Evolutionary conservation across 2,329 filamentous ascomycete species (phyloP), one percentile per base, ranked within the genome.

Genomic region (Cladosporium sp.): DNA sequence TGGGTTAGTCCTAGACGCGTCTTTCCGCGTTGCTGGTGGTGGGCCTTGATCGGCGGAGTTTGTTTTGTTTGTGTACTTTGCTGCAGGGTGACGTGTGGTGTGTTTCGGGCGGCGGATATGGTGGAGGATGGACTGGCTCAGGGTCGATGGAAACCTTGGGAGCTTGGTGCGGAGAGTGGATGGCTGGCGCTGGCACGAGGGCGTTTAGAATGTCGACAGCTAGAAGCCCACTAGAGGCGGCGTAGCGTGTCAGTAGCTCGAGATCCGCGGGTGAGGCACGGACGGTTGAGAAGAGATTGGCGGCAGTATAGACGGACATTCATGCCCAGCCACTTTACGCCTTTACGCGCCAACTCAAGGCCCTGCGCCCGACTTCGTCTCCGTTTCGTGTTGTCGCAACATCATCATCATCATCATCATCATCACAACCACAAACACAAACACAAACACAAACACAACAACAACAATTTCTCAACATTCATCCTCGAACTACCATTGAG

Each of bases 1-100:
- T 53, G 3, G 14, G 29, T 64, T 64, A 18, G 37, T 65, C 55
- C 46, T 35, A n/a, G 26, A 70, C 70, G 70, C 66, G 68, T 70
- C 62, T 28, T 64, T 67, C 52, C 65, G 31, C 40, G 37, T 69
- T 31, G 37, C 62, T 58, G 57, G 44, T 44, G 28, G n/a, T 60
- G 33, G 71, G 68, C 63, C 69, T 65, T n/a, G 63, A 63, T 40
- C 65, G 62, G 52, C 35, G 66, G 62, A 65, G 67, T 40, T 64
- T 53, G 50, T 66, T 71, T 66, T 71, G 68, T 69, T 71, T 62
- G 66, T 65, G 23, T 58, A 46, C 6, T 64, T 40, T 31, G 62
- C 65, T 68, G 68, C 67, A 65, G 49, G 29, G 57, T 70, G 65
- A 70, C 67, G 69, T 68, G 66, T 55, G 28, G 29, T 68, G 62